Evolutionary conservation across 345 rosid species (phyloP), one percentile per base, ranked within the genome.

Genomic region (Gossypium raimondii): DNA sequence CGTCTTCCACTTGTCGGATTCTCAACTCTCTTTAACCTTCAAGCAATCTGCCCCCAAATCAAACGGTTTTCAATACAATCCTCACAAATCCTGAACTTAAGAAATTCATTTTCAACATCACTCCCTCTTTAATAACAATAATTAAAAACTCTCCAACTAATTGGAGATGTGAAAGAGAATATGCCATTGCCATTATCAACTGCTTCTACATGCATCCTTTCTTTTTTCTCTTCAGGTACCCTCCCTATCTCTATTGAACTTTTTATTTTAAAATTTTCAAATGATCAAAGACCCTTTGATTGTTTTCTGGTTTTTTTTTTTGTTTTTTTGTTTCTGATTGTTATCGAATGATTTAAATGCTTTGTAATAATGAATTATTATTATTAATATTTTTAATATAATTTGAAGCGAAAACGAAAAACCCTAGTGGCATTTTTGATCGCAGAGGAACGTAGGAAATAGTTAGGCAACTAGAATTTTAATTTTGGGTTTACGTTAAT

Each of bases 161-260:
- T 18, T 7, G 27, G 25, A 14, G 7, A 67, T 13, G 41, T 12
- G 57, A 24, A 47, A 24, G 41, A 48, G 72, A 67, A 67, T 67
- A 67, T 67, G 72, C 41, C 44, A n/a, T 50, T 25, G 72, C 18
- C 72, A 18, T 24, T 67, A 4, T 67, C 24, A 20, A 22, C 16
- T 45, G 56, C 72, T 67, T 67, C 57, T 18, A 14, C 57, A 67
- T 64, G 48, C 72, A 48, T 53, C 38, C 72, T 38, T 22, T 63
- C 51, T 47, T 12, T 29, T 56, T 27, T 48, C 60, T 9, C 60
- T 56, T 20, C 60, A 18, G 60, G 60, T 20, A 20, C 60, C 18
- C 27, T 9, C 13, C 13, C 48, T 44, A 8, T 44, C 14, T 47
- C 16, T 47, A 11, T 47, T 47, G 16, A 10, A 41, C 3, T 41